Evolutionary conservation across 176 grass and related monocot genomes (phyloP).

Genomic region (Puccinellia tenuiflora): DNA sequence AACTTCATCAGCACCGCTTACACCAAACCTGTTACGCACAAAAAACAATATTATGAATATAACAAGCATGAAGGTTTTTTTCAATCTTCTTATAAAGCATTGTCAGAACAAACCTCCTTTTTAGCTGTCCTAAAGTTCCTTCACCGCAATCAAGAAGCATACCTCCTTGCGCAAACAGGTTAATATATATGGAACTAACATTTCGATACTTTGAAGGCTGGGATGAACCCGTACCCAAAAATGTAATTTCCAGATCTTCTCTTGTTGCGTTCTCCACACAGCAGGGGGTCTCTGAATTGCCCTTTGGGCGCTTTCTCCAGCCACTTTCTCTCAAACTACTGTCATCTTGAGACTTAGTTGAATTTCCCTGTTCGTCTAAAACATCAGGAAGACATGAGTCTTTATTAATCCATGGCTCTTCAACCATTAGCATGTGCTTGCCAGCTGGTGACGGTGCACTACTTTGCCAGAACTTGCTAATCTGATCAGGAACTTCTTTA

Average conservation of each 20-base stretch:
- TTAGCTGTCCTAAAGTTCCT: constrained; percentile 86
- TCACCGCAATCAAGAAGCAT: constrained; percentile 96
- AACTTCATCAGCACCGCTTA: constrained; percentile 72
- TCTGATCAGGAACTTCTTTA: constrained; percentile 59
- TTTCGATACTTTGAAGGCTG: constrained; percentile 97
- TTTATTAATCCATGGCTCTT: constrained; percentile 79
- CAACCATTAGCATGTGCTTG: constrained; percentile 41
- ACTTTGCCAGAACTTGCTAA: constrained; percentile 54
- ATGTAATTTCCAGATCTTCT: constrained; percentile 90
- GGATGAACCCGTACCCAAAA: constrained; percentile 90
- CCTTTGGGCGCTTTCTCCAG: constrained; percentile 32
- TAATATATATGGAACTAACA: constrained; percentile 92
- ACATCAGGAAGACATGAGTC: constrained; percentile 14
- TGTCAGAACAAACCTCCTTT: constrained; percentile 66
- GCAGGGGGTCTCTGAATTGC: constrained; percentile 40
- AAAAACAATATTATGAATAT: constrained; percentile 7
- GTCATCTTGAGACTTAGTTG: constrained; percentile 33
- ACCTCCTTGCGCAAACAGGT: constrained; percentile 76
- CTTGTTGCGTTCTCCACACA: constrained; percentile 68
- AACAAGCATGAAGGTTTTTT: constrained; percentile 22
- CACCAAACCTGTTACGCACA: constrained; percentile 58
- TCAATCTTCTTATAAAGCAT: not conserved
- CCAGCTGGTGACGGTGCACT: constrained; percentile 26
- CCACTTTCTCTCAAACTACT: constrained; percentile 34
- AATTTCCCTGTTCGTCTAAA: constrained; percentile 30